Percentiles rank a stretch among this genome's conserved stretches.
phyloP scores from a whole-genome alignment of 495 filamentous ascomycete species.

The Daldinia childiae region DNA sequence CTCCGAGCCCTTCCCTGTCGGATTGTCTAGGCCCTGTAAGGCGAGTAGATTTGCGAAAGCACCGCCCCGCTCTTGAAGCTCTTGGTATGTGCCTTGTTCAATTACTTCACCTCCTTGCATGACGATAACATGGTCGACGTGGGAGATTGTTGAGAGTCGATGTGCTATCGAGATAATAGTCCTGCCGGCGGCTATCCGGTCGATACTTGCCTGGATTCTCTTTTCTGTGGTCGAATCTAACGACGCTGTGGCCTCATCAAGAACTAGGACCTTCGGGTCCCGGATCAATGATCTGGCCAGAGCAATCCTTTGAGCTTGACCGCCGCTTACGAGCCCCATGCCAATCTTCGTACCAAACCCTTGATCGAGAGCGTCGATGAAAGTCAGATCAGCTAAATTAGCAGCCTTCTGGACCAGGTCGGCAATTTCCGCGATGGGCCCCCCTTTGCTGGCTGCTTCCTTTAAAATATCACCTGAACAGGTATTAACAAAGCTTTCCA shows the following conservation, averaged over 20 bases:
- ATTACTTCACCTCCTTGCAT: slow-evolving; percentile 49
- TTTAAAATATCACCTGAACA: slow-evolving; percentile 14
- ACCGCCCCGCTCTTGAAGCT: slow-evolving; percentile 47
- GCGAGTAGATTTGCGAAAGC: slow-evolving; percentile 48
- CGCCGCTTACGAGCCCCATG: slow-evolving; percentile 58
- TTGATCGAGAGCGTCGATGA: slow-evolving; percentile 44
- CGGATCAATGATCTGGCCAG: slow-evolving; percentile 59
- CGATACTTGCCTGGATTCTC: slow-evolving; percentile 43
- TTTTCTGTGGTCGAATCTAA: slow-evolving; percentile 48
- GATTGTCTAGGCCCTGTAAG: slow-evolving; percentile 42
- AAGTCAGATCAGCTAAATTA: slow-evolving; percentile 47
- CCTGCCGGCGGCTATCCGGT: slow-evolving; percentile 47
- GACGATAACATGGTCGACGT: slow-evolving; percentile 55
- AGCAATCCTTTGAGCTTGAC: slow-evolving; percentile 67
- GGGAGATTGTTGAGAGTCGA: slow-evolving; percentile 52
- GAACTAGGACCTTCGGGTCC: slow-evolving; percentile 55
- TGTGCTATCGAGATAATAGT: slow-evolving; percentile 60
- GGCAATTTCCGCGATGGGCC: slow-evolving; percentile 41
- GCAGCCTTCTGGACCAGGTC: slow-evolving; percentile 41
- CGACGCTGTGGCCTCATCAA: slow-evolving; percentile 64
- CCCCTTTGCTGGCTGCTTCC: slow-evolving; percentile 29
- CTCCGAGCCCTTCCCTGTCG: slow-evolving; percentile 11
- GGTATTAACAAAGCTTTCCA: slow-evolving; percentile 18
- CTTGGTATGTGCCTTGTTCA: slow-evolving; percentile 50
- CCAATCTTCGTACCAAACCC: slow-evolving; percentile 60